These are phyloP conservation scores for Citrullus amarus DNA, from an alignment of 306 rosid genomes.

Conservation along the genomic window DNA sequence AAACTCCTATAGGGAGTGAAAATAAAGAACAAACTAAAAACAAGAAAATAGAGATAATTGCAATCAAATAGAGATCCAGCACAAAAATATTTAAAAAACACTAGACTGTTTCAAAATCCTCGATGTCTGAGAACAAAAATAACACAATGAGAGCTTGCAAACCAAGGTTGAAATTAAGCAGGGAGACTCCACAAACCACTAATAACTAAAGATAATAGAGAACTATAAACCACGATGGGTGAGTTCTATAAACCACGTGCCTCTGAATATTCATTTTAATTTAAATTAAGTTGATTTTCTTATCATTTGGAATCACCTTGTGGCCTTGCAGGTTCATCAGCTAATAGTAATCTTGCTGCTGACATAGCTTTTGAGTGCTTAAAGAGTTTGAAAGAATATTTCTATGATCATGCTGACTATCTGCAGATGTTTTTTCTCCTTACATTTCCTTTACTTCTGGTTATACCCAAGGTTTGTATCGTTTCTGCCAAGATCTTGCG, in stretches of 20 bases:
- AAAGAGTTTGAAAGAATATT: conserved; percentile 31
- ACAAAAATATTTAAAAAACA: neutral
- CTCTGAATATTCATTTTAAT: neutral
- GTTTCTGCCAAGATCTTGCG: neutral
- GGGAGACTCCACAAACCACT: neutral
- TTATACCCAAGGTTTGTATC: conserved; percentile 54
- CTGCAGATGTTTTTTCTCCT: conserved; percentile 34
- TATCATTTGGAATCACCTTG: neutral
- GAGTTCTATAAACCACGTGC: neutral
- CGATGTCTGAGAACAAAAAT: neutral
- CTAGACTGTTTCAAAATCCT: neutral
- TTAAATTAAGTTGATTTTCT: neutral
- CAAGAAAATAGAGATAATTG: neutral
- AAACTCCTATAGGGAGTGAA: too few relatives aligned
- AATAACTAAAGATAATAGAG: neutral
- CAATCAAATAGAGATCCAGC: neutral
- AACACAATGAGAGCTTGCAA: neutral
- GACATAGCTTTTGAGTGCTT: conserved; percentile 60
- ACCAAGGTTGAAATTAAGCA: neutral
- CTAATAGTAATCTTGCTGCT: conserved; percentile 29
- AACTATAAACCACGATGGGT: neutral
- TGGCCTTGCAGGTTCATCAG: conserved; percentile 41
- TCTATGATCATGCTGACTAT: conserved; percentile 20
- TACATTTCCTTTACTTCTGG: conserved; percentile 66
- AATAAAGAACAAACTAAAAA: too few relatives aligned